phyloP scores from a whole-genome alignment of 108 stramenopile genomes.

The Phaeodactylum tricornutum region DNA sequence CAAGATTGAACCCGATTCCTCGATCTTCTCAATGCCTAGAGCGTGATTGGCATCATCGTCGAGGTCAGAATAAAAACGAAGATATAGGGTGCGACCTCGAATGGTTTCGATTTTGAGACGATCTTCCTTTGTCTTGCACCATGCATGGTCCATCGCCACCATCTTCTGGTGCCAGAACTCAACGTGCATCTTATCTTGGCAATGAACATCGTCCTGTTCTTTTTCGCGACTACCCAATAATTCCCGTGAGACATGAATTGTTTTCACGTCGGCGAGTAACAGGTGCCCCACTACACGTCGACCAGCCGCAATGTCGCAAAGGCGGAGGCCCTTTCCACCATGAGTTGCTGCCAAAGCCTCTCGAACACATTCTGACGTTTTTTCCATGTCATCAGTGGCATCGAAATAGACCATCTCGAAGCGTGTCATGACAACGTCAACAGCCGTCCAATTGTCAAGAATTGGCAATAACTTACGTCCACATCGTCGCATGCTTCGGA shows the following conservation, averaged over 20 bases:
- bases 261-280: constrained; percentile 41
- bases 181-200: neutral
- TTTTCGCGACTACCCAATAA: constrained; percentile 2
- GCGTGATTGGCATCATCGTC: constrained; percentile 34
- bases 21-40: constrained; percentile 1
- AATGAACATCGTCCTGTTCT: constrained; percentile 8
- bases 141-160: constrained; percentile 22
- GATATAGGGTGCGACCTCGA: constrained; percentile 32
- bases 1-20: constrained; percentile 8
- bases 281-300: constrained; percentile 62
- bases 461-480: constrained; percentile 61
- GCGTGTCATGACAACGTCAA: constrained; percentile 75
- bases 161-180: constrained; percentile 7
- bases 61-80: constrained; percentile 69
- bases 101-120: constrained; percentile 37
- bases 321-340: constrained; percentile 70
- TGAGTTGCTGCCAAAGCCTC: constrained; percentile 27
- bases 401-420: constrained; percentile 55
- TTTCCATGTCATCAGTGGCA: neutral
- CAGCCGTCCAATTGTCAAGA: constrained; percentile 52
- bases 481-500: constrained; percentile 79
- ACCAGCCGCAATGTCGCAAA: constrained; percentile 58
- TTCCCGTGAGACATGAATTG: constrained; percentile 47
- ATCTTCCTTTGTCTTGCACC: constrained; percentile 54
- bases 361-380: neutral